Evolutionary conservation across 2,329 filamentous ascomycete species (phyloP).

Genomic region (Pseudocercospora pini-densiflorae): DNA sequence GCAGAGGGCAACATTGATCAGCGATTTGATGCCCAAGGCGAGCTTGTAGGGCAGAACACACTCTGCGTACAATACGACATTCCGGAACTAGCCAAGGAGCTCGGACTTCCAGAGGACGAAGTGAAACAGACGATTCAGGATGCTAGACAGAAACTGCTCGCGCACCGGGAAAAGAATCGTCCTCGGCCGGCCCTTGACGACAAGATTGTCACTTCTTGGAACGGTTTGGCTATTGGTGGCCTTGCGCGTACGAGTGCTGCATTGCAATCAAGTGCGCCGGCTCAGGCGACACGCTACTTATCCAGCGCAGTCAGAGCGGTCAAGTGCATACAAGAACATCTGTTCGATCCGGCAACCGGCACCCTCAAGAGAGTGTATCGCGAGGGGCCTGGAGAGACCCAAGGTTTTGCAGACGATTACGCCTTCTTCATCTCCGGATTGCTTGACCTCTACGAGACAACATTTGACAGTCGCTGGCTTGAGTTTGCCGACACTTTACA

Average conservation of each 20-base stretch:
- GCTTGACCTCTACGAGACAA: conserved; percentile 82
- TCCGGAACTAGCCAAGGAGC: conserved; percentile 72
- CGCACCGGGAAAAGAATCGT: conserved; percentile 74
- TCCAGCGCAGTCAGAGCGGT: conserved; percentile 70
- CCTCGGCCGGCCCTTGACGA: conserved; percentile 80
- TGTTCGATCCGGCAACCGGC: conserved; percentile 69
- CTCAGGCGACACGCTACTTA: conserved; percentile 56
- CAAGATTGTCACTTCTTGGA: conserved; percentile 86
- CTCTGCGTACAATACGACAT: conserved; percentile 72
- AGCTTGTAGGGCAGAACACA: conserved; percentile 94
- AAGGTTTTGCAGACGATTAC: conserved; percentile 91
- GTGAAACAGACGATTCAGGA: conserved; percentile 69
- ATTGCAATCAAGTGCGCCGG: conserved; percentile 64
- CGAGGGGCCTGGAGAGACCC: conserved; percentile 66
- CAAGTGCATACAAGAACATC: conserved; percentile 70
- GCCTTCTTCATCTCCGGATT: conserved; percentile 84
- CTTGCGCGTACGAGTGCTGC: conserved; percentile 76
- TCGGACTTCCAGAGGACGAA: conserved; percentile 72
- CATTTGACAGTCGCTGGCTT: conserved; percentile 74
- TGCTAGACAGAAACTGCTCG: conserved; percentile 70
- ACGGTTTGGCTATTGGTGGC: conserved; percentile 83
- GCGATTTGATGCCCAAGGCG: conserved; percentile 85
- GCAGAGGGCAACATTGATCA: conserved; percentile 84
- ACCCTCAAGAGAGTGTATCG: conserved; percentile 76
- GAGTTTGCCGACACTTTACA: conserved; percentile 83